Base-by-base conservation (phyloP, 106 monocot genomes). In the Acanthochlamys bracteata region DNA sequence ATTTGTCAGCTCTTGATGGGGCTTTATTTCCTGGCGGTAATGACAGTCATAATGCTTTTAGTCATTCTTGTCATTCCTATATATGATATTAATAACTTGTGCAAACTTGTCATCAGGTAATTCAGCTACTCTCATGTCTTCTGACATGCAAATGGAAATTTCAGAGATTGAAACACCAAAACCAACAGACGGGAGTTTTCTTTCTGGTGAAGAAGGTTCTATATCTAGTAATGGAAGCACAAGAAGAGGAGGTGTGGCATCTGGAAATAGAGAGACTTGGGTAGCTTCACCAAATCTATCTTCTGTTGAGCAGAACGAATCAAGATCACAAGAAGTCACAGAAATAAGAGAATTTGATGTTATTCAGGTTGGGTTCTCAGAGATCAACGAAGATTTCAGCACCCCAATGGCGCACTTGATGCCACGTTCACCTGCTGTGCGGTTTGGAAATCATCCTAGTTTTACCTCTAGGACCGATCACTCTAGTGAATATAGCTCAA, bases 301-400 rank as follows among this genome's bases (percentile, higher is more conserved):
- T 66, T 67, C 69, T 14, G 25, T 72, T 4, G 77, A 85, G 52
- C 57, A 78, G 69, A 63, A 70, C 67, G 74, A 76, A 55, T 71
- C 71, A 21, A 66, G 47, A 53, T 69, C 81, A 16, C 69, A 52
- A 41, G 85, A 78, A 61, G 21, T 69, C 42, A 47, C n/a, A 25
- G 71, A 68, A 41, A 68, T 78, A 12, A 78, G 14, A 9, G 74
- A 81, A 14, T 19, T 25, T 39, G 81, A 78, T 53, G 69, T 78
- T 21, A 69, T 79, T 49, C 59, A 63, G 20, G 53, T 72, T 67
- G 76, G 39, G 16, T 55, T 70, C 53, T 3, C 67, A 45, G 51
- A 1, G 57, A 20, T 33, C 39, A 1, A 27, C 0, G 63, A 77
- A n/a, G 73, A 77, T 42, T 74, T 42, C 22, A 46, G 16, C 12